A percentile compares a stretch with the other conserved stretches of the same genome.
These are phyloP conservation scores for Zizania latifolia DNA, from an alignment of 176 grass and related monocot genomes.

Conservation along the genomic window DNA sequence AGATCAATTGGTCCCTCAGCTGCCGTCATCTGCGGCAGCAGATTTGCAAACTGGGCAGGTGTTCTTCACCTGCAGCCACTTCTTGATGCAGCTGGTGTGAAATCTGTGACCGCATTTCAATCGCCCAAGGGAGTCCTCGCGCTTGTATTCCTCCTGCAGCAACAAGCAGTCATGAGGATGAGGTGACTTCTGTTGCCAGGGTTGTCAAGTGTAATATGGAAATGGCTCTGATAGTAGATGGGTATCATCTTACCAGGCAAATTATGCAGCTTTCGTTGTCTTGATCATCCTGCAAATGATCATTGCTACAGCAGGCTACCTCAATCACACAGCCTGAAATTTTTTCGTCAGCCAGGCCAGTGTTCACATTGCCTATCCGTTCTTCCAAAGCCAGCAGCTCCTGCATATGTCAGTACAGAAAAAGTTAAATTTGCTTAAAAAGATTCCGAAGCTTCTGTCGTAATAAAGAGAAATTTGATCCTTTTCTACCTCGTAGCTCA, in stretches of 20 bases:
- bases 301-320: slow-evolving; percentile 25
- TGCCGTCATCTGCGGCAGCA: slow-evolving; percentile 31
- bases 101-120: slow-evolving; percentile 73
- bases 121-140: slow-evolving; percentile 36
- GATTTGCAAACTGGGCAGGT: slow-evolving; percentile 87
- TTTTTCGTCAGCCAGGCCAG: slow-evolving; percentile 59
- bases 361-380: slow-evolving; percentile 66
- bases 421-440: slow-evolving; percentile 3
- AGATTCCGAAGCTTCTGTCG: not conserved
- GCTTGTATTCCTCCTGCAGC: slow-evolving; percentile 66
- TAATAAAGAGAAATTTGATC: not conserved
- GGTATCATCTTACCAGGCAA: slow-evolving; percentile 58
- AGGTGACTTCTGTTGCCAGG: not conserved
- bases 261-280: slow-evolving; percentile 56
- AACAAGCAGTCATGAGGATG: not conserved
- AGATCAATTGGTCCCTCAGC: not conserved
- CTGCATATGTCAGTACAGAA: slow-evolving; percentile 44
- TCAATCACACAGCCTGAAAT: slow-evolving; percentile 62
- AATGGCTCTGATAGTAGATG: not conserved
- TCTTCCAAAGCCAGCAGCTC: slow-evolving; percentile 89
- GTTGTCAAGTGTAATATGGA: not conserved
- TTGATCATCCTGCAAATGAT: slow-evolving; percentile 16
- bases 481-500: slow-evolving; percentile 83
- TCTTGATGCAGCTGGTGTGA: slow-evolving; percentile 67
- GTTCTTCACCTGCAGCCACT: slow-evolving; percentile 85